Conservation (phyloP, 306 rosid species). For the Rosa rugosa region DNA sequence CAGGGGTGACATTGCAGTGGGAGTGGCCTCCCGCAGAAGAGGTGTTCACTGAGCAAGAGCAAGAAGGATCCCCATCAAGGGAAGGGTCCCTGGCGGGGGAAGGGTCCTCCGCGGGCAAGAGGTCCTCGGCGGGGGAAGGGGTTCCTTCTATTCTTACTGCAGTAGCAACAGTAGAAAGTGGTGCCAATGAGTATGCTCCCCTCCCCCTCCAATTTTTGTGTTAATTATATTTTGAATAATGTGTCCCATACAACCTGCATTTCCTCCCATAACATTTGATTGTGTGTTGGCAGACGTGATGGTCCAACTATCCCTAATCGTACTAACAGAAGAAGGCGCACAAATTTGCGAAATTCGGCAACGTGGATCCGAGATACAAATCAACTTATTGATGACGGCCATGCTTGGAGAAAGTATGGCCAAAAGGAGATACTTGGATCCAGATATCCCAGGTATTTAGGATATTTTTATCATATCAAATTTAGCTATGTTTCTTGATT, state of each 20-base stretch:
- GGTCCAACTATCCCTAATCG: background rate
- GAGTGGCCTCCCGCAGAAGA: background rate
- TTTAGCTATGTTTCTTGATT: background rate
- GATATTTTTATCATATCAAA: background rate
- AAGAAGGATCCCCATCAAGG: background rate
- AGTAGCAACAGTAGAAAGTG: background rate
- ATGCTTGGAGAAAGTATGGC: slow-evolving; percentile 1
- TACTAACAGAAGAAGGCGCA: slow-evolving; percentile 1
- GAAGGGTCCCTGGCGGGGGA: background rate
- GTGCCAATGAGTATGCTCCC: background rate
- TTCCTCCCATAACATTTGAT: background rate
- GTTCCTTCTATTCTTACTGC: background rate
- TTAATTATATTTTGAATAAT: background rate
- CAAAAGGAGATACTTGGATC: slow-evolving; percentile 3
- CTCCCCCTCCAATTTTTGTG: background rate
- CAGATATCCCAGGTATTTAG: background rate
- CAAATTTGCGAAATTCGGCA: background rate
- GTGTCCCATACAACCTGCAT: background rate
- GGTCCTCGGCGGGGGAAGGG: background rate
- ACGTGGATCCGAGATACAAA: background rate
- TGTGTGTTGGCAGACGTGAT: background rate
- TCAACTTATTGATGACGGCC: background rate
- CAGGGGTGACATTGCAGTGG: background rate
- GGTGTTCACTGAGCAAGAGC: background rate
- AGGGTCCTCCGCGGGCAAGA: background rate